phyloP scores from a whole-genome alignment of 805 yeast genomes.

The Yamadazyma ubonensis region DNA sequence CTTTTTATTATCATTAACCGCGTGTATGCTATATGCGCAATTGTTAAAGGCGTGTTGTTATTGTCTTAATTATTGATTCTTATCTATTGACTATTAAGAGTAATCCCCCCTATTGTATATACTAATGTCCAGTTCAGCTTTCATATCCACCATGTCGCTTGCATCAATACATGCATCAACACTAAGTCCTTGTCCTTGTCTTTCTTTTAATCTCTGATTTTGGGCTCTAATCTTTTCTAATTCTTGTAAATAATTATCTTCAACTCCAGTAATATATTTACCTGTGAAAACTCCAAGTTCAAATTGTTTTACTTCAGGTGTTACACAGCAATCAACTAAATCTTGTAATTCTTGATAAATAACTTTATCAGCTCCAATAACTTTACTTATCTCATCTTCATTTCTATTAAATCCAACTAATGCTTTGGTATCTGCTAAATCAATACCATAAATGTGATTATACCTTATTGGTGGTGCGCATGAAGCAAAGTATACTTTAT shows the following conservation, averaged over 20 bases:
- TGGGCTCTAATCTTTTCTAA: slow-evolving; percentile 80
- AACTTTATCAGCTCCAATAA: slow-evolving; percentile 87
- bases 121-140: slow-evolving; percentile 70
- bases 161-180: slow-evolving; percentile 43
- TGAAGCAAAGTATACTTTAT: slow-evolving; percentile 90
- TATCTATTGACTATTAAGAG: not conserved
- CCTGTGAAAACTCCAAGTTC: slow-evolving; percentile 99
- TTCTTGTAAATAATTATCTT: slow-evolving; percentile 75
- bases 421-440: slow-evolving; percentile 92
- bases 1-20: too few relatives aligned
- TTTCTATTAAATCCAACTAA: slow-evolving; percentile 82
- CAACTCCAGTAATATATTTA: slow-evolving; percentile 89
- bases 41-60: not conserved
- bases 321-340: slow-evolving; percentile 72
- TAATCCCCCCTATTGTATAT: slow-evolving; percentile 60
- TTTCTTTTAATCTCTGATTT: slow-evolving; percentile 52
- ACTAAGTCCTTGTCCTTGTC: slow-evolving; percentile 37
- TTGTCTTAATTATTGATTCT: slow-evolving; percentile 1
- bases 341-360: slow-evolving; percentile 86
- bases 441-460: slow-evolving; percentile 97
- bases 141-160: slow-evolving; percentile 58
- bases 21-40: too few relatives aligned
- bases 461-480: slow-evolving; percentile 97
- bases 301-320: slow-evolving; percentile 55
- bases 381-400: slow-evolving; percentile 71